phyloP scores from a whole-genome alignment of 148 eudicot genomes.

The Vaccinium corymbosum region DNA sequence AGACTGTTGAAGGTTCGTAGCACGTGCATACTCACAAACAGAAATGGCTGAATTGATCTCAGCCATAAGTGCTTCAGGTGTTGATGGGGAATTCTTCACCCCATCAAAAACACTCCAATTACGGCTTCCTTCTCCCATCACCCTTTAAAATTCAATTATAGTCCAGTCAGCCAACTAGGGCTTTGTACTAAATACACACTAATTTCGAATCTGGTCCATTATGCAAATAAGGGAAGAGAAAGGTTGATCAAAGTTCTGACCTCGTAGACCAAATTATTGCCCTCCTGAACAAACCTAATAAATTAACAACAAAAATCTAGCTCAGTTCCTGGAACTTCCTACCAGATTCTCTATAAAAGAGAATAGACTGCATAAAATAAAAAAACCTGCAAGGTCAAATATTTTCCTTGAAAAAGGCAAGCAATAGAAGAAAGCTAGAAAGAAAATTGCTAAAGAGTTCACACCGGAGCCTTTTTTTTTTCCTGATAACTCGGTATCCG shows the following conservation, averaged over 20 bases:
- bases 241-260: not conserved
- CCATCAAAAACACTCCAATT: constrained; percentile 67
- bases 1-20: constrained; percentile 34
- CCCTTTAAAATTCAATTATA: not conserved
- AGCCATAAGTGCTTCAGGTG: constrained; percentile 68
- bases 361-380: not conserved
- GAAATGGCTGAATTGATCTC: constrained; percentile 69
- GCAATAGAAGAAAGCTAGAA: too few relatives aligned
- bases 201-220: not conserved
- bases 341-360: not conserved
- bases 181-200: not conserved
- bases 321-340: constrained; percentile 1
- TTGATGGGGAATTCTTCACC: constrained; percentile 41
- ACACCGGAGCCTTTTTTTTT: too few relatives aligned
- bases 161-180: not conserved
- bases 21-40: constrained; percentile 53
- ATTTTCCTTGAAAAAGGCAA: not conserved
- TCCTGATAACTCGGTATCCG: too few relatives aligned
- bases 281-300: not conserved
- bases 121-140: constrained; percentile 41
- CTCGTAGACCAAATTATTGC: not conserved
- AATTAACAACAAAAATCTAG: not conserved
- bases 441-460: too few relatives aligned
- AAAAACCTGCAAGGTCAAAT: not conserved
- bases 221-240: not conserved